phyloP scores from a whole-genome alignment of 2,329 filamentous ascomycete species.

The Scortechinia acanthostroma region DNA sequence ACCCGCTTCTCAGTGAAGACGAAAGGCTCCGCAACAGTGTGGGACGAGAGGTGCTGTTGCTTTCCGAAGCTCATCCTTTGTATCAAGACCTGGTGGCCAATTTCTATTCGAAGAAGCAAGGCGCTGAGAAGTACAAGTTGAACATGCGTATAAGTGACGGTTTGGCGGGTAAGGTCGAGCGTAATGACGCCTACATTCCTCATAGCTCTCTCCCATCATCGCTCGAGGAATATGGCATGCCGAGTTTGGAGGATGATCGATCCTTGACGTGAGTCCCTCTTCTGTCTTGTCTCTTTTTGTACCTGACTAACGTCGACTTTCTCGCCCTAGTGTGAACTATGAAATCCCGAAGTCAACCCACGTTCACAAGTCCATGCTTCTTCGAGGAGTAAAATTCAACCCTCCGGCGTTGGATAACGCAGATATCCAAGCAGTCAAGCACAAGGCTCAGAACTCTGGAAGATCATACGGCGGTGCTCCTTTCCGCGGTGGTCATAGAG shows the following conservation, averaged over 20 bases:
- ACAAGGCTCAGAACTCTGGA: conserved; percentile 58
- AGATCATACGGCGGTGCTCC: conserved; percentile 66
- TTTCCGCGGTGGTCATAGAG: conserved; percentile 37
- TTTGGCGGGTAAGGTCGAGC: conserved; percentile 72
- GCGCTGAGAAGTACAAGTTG: conserved; percentile 55
- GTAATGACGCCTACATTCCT: conserved; percentile 77
- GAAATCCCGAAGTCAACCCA: conserved; percentile 69
- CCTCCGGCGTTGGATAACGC: conserved; percentile 65
- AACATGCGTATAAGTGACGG: conserved; percentile 72
- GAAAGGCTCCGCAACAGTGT: conserved; percentile 73
- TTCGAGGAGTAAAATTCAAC: conserved; percentile 74
- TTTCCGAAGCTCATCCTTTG: conserved; percentile 74
- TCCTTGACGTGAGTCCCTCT: conserved; percentile 65
- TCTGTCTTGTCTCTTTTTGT: conserved; percentile 2
- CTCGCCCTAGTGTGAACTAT: conserved; percentile 70
- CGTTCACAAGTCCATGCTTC: conserved; percentile 86
- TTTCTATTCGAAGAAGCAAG: conserved; percentile 88
- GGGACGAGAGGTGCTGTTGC: conserved; percentile 74
- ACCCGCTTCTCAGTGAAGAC: conserved; percentile 70
- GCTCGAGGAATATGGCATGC: conserved; percentile 64
- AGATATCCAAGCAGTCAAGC: conserved; percentile 69
- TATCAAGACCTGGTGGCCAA: conserved; percentile 78
- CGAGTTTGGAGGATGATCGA: conserved; percentile 75
- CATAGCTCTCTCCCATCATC: conserved; percentile 77
- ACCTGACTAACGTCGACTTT: conserved; percentile 1